These are phyloP conservation scores for Dimargaris verticillata DNA, from an alignment of 192 early-diverging fungal species.

Conservation along the genomic window DNA sequence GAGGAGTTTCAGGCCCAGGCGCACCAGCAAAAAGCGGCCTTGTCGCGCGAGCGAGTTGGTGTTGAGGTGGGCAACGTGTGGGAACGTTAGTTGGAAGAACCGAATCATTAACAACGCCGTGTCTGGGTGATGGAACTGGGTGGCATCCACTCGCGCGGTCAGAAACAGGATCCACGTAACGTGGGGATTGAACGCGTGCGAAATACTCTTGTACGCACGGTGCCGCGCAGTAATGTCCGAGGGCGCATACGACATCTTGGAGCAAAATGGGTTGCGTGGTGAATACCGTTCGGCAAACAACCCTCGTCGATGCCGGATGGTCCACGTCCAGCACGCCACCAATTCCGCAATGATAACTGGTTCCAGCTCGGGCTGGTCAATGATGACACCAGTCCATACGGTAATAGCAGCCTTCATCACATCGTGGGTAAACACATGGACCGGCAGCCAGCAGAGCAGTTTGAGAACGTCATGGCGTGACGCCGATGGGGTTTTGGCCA, in stretches of 20 bases:
- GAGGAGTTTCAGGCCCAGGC: slow-evolving; percentile 56
- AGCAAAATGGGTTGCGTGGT: slow-evolving; percentile 60
- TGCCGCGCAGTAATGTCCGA: slow-evolving; percentile 61
- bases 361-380: slow-evolving; percentile 52
- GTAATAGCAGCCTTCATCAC: slow-evolving; percentile 66
- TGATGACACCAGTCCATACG: slow-evolving; percentile 83
- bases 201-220: slow-evolving; percentile 40
- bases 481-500: slow-evolving; percentile 4
- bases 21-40: slow-evolving; percentile 60
- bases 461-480: slow-evolving; percentile 44
- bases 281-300: slow-evolving; percentile 47
- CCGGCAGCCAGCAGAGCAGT: slow-evolving; percentile 74
- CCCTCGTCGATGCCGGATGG: slow-evolving; percentile 58
- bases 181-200: slow-evolving; percentile 52
- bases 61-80: slow-evolving; percentile 22
- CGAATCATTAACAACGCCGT: slow-evolving; percentile 60
- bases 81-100: slow-evolving; percentile 63
- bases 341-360: slow-evolving; percentile 72
- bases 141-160: slow-evolving; percentile 63
- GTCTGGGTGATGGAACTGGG: slow-evolving; percentile 51
- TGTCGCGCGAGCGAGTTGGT: slow-evolving; percentile 60
- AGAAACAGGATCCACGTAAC: slow-evolving; percentile 77
- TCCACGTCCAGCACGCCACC: slow-evolving; percentile 67
- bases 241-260: slow-evolving; percentile 83
- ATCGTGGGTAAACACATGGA: slow-evolving; percentile 57